phyloP scores from a whole-genome alignment of 257 asterid species.

The Craterostigma plantagineum region DNA sequence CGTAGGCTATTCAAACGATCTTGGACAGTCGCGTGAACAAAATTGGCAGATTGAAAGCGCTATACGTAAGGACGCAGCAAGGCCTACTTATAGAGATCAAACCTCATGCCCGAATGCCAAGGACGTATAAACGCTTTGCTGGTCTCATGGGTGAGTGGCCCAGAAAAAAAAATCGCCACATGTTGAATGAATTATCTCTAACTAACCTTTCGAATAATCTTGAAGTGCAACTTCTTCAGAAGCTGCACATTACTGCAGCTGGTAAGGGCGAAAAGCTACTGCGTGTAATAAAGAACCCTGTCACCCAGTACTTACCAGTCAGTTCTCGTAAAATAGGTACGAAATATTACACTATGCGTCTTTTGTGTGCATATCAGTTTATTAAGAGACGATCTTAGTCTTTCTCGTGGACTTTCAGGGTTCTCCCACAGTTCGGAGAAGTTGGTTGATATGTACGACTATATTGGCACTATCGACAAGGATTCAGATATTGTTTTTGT shows the following conservation, averaged over 20 bases:
- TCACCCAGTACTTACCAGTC: conserved; percentile 56
- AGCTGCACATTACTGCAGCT: conserved; percentile 45
- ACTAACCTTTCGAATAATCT: conserved; percentile 5
- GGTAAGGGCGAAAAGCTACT: conserved; percentile 63
- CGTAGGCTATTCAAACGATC: conserved; percentile 65
- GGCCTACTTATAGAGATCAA: conserved; percentile 69
- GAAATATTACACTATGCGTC: background rate
- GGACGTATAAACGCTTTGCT: conserved; percentile 69
- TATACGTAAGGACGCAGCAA: conserved; percentile 69
- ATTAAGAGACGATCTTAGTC: conserved; percentile 1
- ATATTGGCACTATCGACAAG: conserved; percentile 31
- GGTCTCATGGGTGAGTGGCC: conserved; percentile 75
- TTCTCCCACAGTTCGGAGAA: conserved; percentile 86
- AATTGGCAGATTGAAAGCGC: conserved; percentile 59
- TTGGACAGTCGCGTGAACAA: conserved; percentile 79
- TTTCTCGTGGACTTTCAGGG: conserved; percentile 28
- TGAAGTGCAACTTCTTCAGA: conserved; percentile 78
- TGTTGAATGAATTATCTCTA: background rate
- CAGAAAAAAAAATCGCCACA: background rate
- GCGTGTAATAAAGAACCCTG: conserved; percentile 67
- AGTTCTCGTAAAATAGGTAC: conserved; percentile 74
- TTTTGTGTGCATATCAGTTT: conserved; percentile 1
- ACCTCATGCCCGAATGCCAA: conserved; percentile 83
- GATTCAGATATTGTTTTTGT: conserved; percentile 65
- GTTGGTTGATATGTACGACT: conserved; percentile 51